Evolutionary conservation across 192 early-diverging fungal genomes (phyloP).

Genomic region (Linderina pennispora): DNA sequence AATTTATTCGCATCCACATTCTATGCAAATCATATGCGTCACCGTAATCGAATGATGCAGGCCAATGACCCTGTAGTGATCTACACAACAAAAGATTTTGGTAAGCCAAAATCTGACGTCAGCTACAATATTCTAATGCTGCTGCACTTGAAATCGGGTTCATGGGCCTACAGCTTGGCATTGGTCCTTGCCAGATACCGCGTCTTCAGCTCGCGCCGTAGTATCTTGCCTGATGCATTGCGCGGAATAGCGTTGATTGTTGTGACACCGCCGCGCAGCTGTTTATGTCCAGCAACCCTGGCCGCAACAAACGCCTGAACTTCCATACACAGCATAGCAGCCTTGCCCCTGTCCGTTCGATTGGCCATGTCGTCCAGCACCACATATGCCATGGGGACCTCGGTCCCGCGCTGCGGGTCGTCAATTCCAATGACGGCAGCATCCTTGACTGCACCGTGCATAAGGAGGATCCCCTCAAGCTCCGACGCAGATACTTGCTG

Average conservation of each 20-base stretch:
- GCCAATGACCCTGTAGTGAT: too few species aligned
- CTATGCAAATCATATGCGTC: too few species aligned
- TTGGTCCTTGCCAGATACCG: slow-evolving; percentile 2
- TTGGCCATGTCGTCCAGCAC: slow-evolving; percentile 30
- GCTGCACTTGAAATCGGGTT: too few species aligned
- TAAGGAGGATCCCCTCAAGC: slow-evolving; percentile 65
- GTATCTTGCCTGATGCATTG: slow-evolving; percentile 33
- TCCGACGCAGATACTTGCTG: slow-evolving; percentile 79
- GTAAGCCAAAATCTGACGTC: too few species aligned
- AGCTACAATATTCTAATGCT: too few species aligned
- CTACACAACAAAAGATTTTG: too few species aligned
- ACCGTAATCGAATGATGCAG: too few species aligned
- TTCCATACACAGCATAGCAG: not conserved
- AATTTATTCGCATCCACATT: too few species aligned
- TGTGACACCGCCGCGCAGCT: slow-evolving; percentile 30
- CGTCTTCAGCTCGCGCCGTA: slow-evolving; percentile 21
- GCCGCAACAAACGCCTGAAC: slow-evolving; percentile 15
- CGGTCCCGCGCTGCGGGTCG: slow-evolving; percentile 51
- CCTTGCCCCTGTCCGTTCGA: not conserved
- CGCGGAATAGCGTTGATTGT: slow-evolving; percentile 18
- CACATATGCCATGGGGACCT: slow-evolving; percentile 73
- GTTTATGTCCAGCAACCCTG: slow-evolving; percentile 31
- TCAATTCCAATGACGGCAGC: slow-evolving; percentile 62
- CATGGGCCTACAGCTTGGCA: slow-evolving; percentile 29
- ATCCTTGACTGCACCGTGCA: slow-evolving; percentile 60